Base-by-base conservation (phyloP, 148 eudicot genomes). In the Dysphania ambrosioides region DNA sequence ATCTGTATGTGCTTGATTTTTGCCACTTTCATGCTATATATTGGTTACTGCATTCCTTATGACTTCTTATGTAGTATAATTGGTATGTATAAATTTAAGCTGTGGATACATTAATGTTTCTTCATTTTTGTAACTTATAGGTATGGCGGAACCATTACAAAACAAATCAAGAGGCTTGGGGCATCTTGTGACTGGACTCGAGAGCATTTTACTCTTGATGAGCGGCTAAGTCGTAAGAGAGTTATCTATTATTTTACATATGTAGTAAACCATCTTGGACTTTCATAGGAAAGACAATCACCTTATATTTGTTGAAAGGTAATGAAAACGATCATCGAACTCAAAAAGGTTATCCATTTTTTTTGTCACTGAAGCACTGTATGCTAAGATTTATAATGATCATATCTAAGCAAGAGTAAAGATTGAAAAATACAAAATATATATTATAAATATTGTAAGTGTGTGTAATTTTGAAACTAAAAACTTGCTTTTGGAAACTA, bases 111-210 rank as follows among this genome's bases (percentile, higher is more conserved):
- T 32, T 26, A n/a, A 3, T 44, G 47, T 31, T 29, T 51, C 74
- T 29, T 75, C 26, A 57, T 35, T 55, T 85, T 31, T 75, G 31
- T 49, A 35, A 63, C 64, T 73, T 83, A 56, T 68, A 95, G 99
- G 88, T 95, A 95, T 81, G 99, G 99, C 66, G 97, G 97, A 84
- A 86, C 99, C 71, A 95, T 95, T 72, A 88, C 97, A 53, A 92
- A 90, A 66, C 99, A 95, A 87, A 95, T 95, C 35, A 95, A 83
- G 87, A 90, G 99, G 82, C 97, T 95, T 83, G 99, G 99, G 72
- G 99, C 99, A 79, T 95, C 99, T 75, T 95, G 99, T 81, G 99
- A 95, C 79, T 95, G 99, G 99, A 85, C 82, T 71, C 86, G 93
- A 84, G 99, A 95, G 77, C 92, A 78, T 83, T 95, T 95, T 80